Evolutionary conservation across 495 filamentous ascomycete genomes (phyloP).

Genomic region (Margaritispora aquatica): DNA sequence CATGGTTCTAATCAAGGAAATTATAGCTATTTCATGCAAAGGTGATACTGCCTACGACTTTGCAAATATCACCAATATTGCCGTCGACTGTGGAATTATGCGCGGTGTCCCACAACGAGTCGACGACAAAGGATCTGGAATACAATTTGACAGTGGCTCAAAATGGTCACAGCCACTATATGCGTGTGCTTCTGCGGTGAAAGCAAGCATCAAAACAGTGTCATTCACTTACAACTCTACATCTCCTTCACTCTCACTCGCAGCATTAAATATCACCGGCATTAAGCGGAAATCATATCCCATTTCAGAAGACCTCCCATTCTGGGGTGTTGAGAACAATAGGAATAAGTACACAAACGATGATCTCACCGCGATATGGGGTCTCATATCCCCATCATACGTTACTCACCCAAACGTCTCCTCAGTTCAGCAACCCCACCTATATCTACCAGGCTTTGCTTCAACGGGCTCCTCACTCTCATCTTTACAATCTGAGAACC

Average conservation of each 20-base stretch:
- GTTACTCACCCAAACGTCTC: slow-evolving; percentile 26
- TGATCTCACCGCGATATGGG: slow-evolving; percentile 32
- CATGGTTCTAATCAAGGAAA: too few relatives aligned
- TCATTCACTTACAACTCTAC: slow-evolving; percentile 31
- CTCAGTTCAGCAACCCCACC: slow-evolving; percentile 21
- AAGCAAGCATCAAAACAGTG: slow-evolving; percentile 37
- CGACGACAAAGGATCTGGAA: slow-evolving; percentile 20
- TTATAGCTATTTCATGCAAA: slow-evolving; percentile 23
- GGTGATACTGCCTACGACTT: slow-evolving; percentile 22
- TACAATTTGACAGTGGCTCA: slow-evolving; percentile 26
- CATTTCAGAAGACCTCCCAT: slow-evolving; percentile 17
- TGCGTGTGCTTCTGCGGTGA: slow-evolving; percentile 32
- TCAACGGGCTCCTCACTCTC: not conserved
- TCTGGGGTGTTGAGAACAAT: slow-evolving; percentile 34
- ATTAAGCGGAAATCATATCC: slow-evolving; percentile 26
- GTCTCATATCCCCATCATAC: slow-evolving; percentile 25
- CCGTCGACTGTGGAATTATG: slow-evolving; percentile 32
- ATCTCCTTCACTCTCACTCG: slow-evolving; percentile 9
- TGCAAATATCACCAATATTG: slow-evolving; percentile 37
- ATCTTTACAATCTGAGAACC: not conserved
- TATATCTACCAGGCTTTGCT: slow-evolving; percentile 8
- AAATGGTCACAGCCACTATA: slow-evolving; percentile 37
- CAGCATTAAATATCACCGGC: slow-evolving; percentile 18
- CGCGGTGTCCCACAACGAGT: slow-evolving; percentile 28
- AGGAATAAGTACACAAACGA: slow-evolving; percentile 7